Evolutionary conservation across 2,329 filamentous ascomycete species (phyloP).

Genomic region (Neofusicoccum umdonicola): DNA sequence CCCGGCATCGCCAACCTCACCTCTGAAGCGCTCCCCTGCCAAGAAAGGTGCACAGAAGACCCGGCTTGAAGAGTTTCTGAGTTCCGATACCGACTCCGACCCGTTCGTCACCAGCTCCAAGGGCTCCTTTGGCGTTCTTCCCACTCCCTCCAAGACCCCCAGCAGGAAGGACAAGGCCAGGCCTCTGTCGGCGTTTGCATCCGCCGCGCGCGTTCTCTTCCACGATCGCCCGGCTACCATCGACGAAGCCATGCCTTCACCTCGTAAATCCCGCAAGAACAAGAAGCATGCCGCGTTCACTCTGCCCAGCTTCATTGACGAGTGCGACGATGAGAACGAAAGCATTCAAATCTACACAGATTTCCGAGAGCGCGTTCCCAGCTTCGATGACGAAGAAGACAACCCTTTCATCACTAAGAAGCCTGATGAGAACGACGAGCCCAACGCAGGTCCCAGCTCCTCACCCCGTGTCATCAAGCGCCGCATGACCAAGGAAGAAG

Average conservation of each 20-base stretch:
- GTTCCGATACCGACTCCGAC: constrained; percentile 16
- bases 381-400: constrained; percentile 61
- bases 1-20: constrained; percentile 39
- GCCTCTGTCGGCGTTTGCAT: constrained; percentile 41
- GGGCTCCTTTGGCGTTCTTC: constrained; percentile 56
- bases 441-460: constrained; percentile 26
- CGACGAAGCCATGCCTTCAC: constrained; percentile 58
- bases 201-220: constrained; percentile 55
- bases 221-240: constrained; percentile 62
- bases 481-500: constrained; percentile 52
- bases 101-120: constrained; percentile 7
- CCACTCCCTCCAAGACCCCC: constrained; percentile 76
- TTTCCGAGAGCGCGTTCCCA: constrained; percentile 71
- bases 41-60: constrained; percentile 9
- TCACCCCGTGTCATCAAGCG: constrained; percentile 44
- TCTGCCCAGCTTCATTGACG: constrained; percentile 40
- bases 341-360: constrained; percentile 73
- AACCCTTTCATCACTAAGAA: constrained; percentile 69
- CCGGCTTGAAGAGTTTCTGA: not conserved
- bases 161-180: constrained; percentile 49
- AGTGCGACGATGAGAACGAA: constrained; percentile 51
- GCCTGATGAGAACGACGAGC: constrained; percentile 41
- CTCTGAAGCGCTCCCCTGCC: constrained; percentile 21
- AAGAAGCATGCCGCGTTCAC: constrained; percentile 52
- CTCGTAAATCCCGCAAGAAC: constrained; percentile 55